These are phyloP conservation scores for Basidiobolus meristosporus DNA, from an alignment of 371 early-diverging fungal species.

Conservation along the genomic window DNA sequence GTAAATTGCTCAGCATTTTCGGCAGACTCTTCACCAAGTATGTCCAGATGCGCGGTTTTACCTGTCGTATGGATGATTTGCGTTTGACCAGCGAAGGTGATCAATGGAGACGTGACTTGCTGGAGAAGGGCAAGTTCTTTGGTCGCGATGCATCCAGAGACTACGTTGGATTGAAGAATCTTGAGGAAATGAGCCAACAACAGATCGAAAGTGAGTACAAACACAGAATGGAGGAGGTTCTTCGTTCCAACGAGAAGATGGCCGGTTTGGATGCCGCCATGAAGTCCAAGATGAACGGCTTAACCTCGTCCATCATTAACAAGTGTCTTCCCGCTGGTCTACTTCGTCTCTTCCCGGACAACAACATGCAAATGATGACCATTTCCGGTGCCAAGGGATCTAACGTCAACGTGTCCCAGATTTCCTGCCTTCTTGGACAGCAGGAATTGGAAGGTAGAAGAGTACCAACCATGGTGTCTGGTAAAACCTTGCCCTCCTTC, in stretches of 20 bases:
- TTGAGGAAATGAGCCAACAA: constrained; percentile 13
- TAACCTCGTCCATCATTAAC: constrained; percentile 67
- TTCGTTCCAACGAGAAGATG: constrained; percentile 68
- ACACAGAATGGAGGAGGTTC: constrained; percentile 61
- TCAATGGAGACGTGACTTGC: constrained; percentile 44
- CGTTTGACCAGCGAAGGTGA: constrained; percentile 70
- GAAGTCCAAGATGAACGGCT: constrained; percentile 65
- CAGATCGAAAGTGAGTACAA: constrained; percentile 20
- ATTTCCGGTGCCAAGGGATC: constrained; percentile 98
- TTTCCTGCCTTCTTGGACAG: constrained; percentile 96
- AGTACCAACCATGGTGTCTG: constrained; percentile 96
- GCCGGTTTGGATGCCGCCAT: constrained; percentile 82
- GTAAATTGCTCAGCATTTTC: constrained; percentile 82
- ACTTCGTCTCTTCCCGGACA: constrained; percentile 63
- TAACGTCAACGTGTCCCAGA: constrained; percentile 96
- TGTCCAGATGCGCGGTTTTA: constrained; percentile 83
- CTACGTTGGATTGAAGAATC: constrained; percentile 43
- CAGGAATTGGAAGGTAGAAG: constrained; percentile 99
- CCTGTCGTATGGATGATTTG: constrained; percentile 99
- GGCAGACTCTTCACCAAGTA: constrained; percentile 89
- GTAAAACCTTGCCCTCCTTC: constrained; percentile 96
- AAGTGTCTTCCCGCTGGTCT: constrained; percentile 72
- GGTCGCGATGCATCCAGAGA: constrained; percentile 50
- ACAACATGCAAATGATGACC: constrained; percentile 98
- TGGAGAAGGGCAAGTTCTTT: constrained; percentile 22